phyloP scores from a whole-genome alignment of 2,329 filamentous ascomycete genomes.

The Aspergillus versicolor region DNA sequence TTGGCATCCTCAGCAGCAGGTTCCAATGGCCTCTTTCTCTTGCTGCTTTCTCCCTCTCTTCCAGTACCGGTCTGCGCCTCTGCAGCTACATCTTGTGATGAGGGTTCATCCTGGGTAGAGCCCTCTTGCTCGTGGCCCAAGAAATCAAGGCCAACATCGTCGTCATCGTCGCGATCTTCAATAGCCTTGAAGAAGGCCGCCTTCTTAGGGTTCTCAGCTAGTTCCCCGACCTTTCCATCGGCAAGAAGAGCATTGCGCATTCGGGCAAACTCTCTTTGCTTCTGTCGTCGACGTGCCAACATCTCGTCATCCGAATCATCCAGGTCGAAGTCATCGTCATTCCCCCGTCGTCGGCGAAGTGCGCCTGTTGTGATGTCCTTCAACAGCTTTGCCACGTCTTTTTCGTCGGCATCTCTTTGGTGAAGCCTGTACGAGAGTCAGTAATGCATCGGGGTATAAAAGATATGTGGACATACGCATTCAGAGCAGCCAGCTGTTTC shows the following conservation, averaged over 20 bases:
- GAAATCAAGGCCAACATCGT: slow-evolving; percentile 73
- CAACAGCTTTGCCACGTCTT: slow-evolving; percentile 85
- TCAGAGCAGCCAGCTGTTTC: slow-evolving; percentile 77
- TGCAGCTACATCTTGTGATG: slow-evolving; percentile 25
- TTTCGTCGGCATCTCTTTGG: slow-evolving; percentile 77
- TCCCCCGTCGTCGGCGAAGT: slow-evolving; percentile 74
- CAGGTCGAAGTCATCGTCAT: slow-evolving; percentile 74
- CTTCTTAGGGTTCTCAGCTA: slow-evolving; percentile 85
- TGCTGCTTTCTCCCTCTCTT: slow-evolving; percentile 25
- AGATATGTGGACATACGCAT: slow-evolving; percentile 65
- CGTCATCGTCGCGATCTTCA: slow-evolving; percentile 71
- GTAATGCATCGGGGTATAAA: slow-evolving; percentile 14
- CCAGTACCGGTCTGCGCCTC: slow-evolving; percentile 21
- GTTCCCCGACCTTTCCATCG: slow-evolving; percentile 87
- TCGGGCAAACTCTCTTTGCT: slow-evolving; percentile 82
- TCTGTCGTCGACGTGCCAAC: slow-evolving; percentile 73
- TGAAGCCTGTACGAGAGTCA: slow-evolving; percentile 60
- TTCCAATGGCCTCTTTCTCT: slow-evolving; percentile 43
- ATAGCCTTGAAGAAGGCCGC: slow-evolving; percentile 87
- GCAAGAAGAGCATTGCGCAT: slow-evolving; percentile 86
- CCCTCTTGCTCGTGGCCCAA: slow-evolving; percentile 49
- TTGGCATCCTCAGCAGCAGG: slow-evolving; percentile 42
- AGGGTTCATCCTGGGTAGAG: slow-evolving; percentile 40
- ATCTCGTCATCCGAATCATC: slow-evolving; percentile 85
- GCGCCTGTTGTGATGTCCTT: slow-evolving; percentile 88